phyloP scores from a whole-genome alignment of 108 stramenopile genomes.

The Cyclotella choctawhatcheeana region DNA sequence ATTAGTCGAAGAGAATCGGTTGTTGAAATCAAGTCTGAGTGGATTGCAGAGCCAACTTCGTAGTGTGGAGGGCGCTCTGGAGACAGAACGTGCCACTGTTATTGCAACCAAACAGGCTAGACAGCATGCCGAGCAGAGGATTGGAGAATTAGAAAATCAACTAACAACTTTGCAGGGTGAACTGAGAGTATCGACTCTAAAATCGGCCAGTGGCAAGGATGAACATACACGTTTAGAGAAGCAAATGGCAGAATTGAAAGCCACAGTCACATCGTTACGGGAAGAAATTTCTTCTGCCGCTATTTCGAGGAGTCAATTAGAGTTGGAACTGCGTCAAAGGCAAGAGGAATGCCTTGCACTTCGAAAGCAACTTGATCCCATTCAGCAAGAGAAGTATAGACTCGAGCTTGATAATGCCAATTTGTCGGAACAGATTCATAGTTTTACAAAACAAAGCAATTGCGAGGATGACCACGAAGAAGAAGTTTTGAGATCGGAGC shows the following conservation, averaged over 20 bases:
- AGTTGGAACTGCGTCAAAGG: constrained; percentile 29
- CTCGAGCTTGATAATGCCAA: constrained; percentile 31
- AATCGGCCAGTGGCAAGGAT: constrained; percentile 6
- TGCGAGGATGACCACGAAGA: background rate
- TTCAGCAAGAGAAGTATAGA: constrained; percentile 38
- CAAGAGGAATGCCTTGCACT: constrained; percentile 19
- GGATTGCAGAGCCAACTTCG: constrained; percentile 28
- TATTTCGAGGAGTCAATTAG: constrained; percentile 30
- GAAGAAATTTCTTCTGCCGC: constrained; percentile 42
- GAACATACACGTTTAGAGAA: constrained; percentile 20
- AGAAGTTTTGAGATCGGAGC: background rate
- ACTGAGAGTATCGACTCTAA: background rate
- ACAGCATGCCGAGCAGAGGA: constrained; percentile 27
- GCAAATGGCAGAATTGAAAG: constrained; percentile 25
- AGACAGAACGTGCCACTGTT: background rate
- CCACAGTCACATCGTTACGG: constrained; percentile 20
- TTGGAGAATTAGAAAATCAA: constrained; percentile 29
- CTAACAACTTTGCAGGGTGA: constrained; percentile 17
- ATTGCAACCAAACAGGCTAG: constrained; percentile 11
- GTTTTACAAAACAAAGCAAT: constrained; percentile 2
- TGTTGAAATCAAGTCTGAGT: constrained; percentile 23
- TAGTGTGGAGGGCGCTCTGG: constrained; percentile 14
- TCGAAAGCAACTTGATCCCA: constrained; percentile 24
- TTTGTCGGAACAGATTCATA: constrained; percentile 30
- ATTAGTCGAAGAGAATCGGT: constrained; percentile 27